Base-by-base conservation (phyloP, 2,329 filamentous ascomycete genomes). In the Ceratocystis destructans region DNA sequence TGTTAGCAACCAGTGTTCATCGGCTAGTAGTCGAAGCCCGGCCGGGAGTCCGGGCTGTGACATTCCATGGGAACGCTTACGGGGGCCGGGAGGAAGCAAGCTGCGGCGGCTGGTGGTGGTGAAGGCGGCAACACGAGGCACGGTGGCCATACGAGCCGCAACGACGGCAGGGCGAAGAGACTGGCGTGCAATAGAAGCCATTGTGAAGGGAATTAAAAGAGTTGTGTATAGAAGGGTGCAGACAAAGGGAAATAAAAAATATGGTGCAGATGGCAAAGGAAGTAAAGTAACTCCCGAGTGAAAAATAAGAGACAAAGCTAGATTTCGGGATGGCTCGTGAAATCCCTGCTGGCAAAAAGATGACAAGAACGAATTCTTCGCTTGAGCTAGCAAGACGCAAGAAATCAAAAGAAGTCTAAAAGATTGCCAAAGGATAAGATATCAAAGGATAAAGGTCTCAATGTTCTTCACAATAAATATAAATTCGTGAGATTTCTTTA, bases 61-160 rank as follows among this genome's bases (percentile, higher is more conserved):
- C 33, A 64, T 33, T 53, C 10, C 10, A 22, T 5, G 8, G 22
- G 37, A 41, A 46, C 15, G 37, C 88, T 78, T 81, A 94, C 91
- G 94, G 73, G 92, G 91, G 70, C 88, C 83, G 66, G 91, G 87
- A 68, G 93, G 90, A 67, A 99, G 82, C 73, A 93, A 87, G 74
- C 82, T 81, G 76, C 84, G 83, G 77, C 84, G 83, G 77, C 85
- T 82, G 53, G 89, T 90, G 73, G 87, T 89, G 78, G 96, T 92
- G 83, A 99, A 96, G 71, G 89, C 87, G 70, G 91, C 87, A 72
- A 86, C 80, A 76, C 85, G 80, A 66, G 68, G 72, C 70, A 70
- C 68, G 66, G 69, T 68, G 67, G 69, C 68, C 67, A 65, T 66
- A 62, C 70, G 69, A 71, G 69, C 64, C 68, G 70, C 71, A 73